These are phyloP conservation scores for Pseudogymnoascus sp. DNA, from an alignment of 2,329 filamentous ascomycete genomes.

Conservation along the genomic window DNA sequence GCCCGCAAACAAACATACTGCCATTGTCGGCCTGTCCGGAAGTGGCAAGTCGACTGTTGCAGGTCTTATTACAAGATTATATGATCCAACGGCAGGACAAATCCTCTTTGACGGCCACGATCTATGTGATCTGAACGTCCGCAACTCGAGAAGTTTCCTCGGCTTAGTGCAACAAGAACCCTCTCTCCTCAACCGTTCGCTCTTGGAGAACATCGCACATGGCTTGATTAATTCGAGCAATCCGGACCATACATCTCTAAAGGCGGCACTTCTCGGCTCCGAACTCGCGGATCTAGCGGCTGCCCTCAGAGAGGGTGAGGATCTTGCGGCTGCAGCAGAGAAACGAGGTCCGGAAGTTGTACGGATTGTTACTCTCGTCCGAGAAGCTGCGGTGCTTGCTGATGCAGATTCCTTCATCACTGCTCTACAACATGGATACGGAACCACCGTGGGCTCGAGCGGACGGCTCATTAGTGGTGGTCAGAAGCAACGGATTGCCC, in stretches of 20 bases:
- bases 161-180: conserved; percentile 20
- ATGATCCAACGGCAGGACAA: conserved; percentile 41
- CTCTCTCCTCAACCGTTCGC: conserved; percentile 32
- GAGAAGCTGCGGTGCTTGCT: conserved; percentile 45
- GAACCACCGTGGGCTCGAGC: conserved; percentile 16
- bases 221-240: conserved; percentile 34
- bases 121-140: conserved; percentile 30
- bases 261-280: conserved; percentile 40
- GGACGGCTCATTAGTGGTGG: conserved; percentile 60
- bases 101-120: conserved; percentile 33
- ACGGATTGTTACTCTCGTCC: conserved; percentile 45
- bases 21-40: conserved; percentile 51
- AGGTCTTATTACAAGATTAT: conserved; percentile 48
- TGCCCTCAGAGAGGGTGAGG: conserved; percentile 43
- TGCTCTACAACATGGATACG: conserved; percentile 34
- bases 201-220: conserved; percentile 44
- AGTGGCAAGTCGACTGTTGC: conserved; percentile 52
- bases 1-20: conserved; percentile 42
- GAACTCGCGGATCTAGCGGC: conserved; percentile 43
- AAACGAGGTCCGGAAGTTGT: conserved; percentile 36
- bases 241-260: conserved; percentile 11
- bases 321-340: conserved; percentile 39
- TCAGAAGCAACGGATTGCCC: conserved; percentile 72
- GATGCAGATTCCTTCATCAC: conserved; percentile 50
- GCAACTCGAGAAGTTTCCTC: conserved; percentile 37